phyloP scores from a whole-genome alignment of 2,329 filamentous ascomycete species.

The Aspergillus tamarii region DNA sequence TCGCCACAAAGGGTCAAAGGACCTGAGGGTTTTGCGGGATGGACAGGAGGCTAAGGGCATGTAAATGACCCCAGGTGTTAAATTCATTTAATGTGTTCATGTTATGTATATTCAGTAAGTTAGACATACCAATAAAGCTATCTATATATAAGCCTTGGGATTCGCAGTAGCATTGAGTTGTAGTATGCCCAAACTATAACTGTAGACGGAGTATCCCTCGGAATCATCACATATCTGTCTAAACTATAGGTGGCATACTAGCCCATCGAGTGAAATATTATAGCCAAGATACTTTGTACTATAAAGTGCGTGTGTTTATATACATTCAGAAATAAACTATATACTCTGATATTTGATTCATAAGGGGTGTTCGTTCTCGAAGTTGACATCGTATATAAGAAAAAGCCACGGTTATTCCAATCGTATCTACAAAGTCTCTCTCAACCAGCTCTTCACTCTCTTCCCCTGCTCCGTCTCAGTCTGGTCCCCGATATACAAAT shows the following conservation, averaged over 20 bases:
- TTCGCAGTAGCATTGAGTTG: no score
- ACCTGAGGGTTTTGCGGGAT: constrained; percentile 17
- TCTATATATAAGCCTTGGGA: neutral
- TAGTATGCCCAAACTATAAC: neutral
- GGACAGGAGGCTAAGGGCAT: neutral
- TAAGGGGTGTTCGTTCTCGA: neutral
- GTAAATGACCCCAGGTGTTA: neutral
- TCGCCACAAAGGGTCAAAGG: constrained; percentile 31
- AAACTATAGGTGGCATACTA: neutral
- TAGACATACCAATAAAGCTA: neutral
- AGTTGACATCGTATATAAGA: neutral
- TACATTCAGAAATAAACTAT: neutral
- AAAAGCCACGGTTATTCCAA: neutral
- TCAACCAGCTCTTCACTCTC: constrained; percentile 41
- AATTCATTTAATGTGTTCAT: neutral
- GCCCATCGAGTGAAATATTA: no score
- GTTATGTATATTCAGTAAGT: neutral
- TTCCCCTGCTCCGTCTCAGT: constrained; percentile 45
- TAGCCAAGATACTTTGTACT: neutral
- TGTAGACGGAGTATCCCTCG: neutral
- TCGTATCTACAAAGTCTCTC: constrained; percentile 25
- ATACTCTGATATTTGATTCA: neutral
- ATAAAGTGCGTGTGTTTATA: neutral
- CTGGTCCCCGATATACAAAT: constrained; percentile 38
- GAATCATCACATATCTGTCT: neutral